Evolutionary conservation across 305 asterid genomes (phyloP).

Genomic region (Fraxinus sp.): DNA sequence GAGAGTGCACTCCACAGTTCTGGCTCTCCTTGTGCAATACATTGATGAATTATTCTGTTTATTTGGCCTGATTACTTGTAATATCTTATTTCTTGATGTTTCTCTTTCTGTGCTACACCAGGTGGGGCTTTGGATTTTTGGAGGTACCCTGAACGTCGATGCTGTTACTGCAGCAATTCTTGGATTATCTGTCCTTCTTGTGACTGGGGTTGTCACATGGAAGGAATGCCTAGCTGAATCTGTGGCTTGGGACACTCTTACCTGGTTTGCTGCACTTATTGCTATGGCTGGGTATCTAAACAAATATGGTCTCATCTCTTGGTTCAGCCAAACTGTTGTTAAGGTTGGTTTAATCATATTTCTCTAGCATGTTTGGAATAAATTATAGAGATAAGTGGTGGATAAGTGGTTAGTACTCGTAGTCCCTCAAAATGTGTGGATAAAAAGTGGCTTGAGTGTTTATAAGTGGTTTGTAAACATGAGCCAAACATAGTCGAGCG

Average conservation of each 20-base stretch:
- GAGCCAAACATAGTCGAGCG: too few relatives aligned
- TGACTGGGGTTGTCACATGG: conserved; percentile 95
- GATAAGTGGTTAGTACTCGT: not conserved
- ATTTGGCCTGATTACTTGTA: not conserved
- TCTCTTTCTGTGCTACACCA: conserved; percentile 20
- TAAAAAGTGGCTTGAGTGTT: too few relatives aligned
- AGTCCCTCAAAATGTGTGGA: not conserved
- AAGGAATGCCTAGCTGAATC: conserved; percentile 96
- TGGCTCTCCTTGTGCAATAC: not conserved
- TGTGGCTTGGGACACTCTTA: conserved; percentile 98
- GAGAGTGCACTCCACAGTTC: not conserved
- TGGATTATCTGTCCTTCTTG: conserved; percentile 83
- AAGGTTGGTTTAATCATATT: conserved; percentile 39
- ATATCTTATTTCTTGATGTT: not conserved
- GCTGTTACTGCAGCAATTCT: conserved; percentile 99
- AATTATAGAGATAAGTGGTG: too few relatives aligned
- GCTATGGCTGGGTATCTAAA: conserved; percentile 99
- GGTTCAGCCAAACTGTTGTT: conserved; percentile 96
- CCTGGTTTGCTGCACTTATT: conserved; percentile 99
- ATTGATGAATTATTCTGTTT: not conserved
- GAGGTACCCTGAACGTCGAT: conserved; percentile 69
- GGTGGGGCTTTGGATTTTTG: conserved; percentile 98
- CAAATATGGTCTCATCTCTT: conserved; percentile 92
- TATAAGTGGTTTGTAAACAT: too few relatives aligned
- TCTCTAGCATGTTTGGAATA: not conserved